These are phyloP conservation scores for Lasiosphaeria miniovina DNA, from an alignment of 495 filamentous ascomycete species.

Conservation along the genomic window DNA sequence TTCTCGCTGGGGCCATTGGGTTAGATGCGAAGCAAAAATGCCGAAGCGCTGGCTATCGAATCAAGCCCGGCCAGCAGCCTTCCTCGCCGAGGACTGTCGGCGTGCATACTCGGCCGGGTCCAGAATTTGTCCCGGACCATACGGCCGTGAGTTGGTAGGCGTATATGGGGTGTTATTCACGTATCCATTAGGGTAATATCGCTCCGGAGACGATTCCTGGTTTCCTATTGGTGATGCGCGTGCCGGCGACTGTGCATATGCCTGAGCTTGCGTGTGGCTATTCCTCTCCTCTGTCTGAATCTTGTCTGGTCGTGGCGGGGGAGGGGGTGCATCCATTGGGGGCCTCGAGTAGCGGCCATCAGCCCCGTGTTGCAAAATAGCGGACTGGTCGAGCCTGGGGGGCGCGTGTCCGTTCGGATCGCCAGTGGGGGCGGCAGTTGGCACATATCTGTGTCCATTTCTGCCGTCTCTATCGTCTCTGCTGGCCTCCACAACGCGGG, in stretches of 20 bases:
- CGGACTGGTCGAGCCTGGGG: slow-evolving; percentile 9
- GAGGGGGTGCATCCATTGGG: slow-evolving; percentile 19
- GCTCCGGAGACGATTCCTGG: slow-evolving; percentile 13
- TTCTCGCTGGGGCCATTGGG: too few relatives aligned
- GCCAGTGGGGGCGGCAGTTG: not conserved
- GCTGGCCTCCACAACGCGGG: too few relatives aligned
- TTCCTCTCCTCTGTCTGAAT: slow-evolving; percentile 19
- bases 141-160: slow-evolving; percentile 9
- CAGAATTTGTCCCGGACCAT: slow-evolving; percentile 2
- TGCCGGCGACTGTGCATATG: slow-evolving; percentile 12
- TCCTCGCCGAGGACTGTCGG: slow-evolving; percentile 14
- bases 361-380: not conserved
- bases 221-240: slow-evolving; percentile 5
- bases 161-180: slow-evolving; percentile 16
- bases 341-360: slow-evolving; percentile 19
- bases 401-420: not conserved
- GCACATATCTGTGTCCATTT: slow-evolving; percentile 1
- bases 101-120: slow-evolving; percentile 20
- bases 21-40: too few relatives aligned
- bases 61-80: slow-evolving; percentile 13
- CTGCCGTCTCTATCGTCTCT: slow-evolving; percentile 5
- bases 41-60: not conserved
- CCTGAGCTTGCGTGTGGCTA: not conserved
- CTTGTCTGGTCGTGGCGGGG: slow-evolving; percentile 32
- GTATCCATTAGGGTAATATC: slow-evolving; percentile 17